A percentile compares a stretch with the other conserved stretches of the same genome.
Evolutionary conservation across 495 filamentous ascomycete species (phyloP).

Genomic region (Baudoinia panamericana): DNA sequence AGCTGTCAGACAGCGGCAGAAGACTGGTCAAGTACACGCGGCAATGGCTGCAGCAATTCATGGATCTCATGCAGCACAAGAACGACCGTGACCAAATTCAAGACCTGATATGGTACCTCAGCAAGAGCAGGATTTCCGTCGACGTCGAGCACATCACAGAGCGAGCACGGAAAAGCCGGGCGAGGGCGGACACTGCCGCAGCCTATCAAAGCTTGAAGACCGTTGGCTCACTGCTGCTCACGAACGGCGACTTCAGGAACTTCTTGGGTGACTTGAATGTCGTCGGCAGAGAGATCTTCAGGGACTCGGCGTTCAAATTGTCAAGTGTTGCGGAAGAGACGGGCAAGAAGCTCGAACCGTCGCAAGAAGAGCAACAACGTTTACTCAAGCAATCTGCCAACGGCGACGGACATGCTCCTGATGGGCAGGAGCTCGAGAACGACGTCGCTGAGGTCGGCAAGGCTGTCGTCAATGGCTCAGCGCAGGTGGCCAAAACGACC

Average conservation of each 20-base stretch:
- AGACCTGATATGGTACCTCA: conserved; percentile 77
- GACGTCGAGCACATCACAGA: conserved; percentile 53
- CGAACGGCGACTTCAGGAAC: conserved; percentile 78
- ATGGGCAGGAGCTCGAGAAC: conserved; percentile 45
- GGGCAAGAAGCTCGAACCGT: conserved; percentile 57
- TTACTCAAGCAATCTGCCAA: conserved; percentile 47
- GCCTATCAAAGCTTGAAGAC: conserved; percentile 76
- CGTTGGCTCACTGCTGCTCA: conserved; percentile 67
- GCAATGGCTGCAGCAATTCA: conserved; percentile 59
- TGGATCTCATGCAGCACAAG: conserved; percentile 66
- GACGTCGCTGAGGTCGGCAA: conserved; percentile 51
- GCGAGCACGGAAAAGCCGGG: conserved; percentile 49
- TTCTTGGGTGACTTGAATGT: conserved; percentile 73
- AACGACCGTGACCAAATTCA: conserved; percentile 78
- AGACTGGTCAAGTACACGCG: conserved; percentile 58
- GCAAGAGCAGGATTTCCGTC: conserved; percentile 54
- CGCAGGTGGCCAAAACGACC: conserved; percentile 52
- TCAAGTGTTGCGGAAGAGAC: conserved; percentile 60
- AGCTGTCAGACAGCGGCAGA: conserved; percentile 64
- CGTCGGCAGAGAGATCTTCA: conserved; percentile 72
- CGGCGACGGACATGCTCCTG: conserved; percentile 34
- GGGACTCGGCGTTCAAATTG: conserved; percentile 67
- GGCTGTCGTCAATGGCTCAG: conserved; percentile 48
- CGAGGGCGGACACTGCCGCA: conserved; percentile 64
- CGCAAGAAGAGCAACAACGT: conserved; percentile 43